Evolutionary conservation across 441 rosid genomes (phyloP).

Genomic region (Arabidopsis hybrid): DNA sequence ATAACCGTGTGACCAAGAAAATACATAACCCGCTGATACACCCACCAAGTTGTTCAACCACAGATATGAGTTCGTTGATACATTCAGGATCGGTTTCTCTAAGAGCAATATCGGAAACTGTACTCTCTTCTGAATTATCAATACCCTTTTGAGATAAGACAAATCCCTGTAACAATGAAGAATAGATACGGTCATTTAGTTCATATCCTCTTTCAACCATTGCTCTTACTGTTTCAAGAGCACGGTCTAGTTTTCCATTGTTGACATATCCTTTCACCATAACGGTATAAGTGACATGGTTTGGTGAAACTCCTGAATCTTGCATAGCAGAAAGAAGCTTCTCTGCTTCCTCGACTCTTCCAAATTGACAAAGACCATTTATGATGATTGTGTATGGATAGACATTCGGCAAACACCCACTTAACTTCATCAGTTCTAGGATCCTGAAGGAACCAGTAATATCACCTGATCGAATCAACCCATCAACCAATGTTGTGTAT

Average conservation of each 20-base stretch:
- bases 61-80: constrained; percentile 40
- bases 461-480: constrained; percentile 51
- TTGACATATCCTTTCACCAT: constrained; percentile 50
- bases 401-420: constrained; percentile 57
- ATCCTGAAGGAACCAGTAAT: constrained; percentile 41
- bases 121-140: constrained; percentile 20
- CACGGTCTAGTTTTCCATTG: constrained; percentile 46
- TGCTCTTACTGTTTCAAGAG: constrained; percentile 45
- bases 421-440: constrained; percentile 50
- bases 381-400: constrained; percentile 57
- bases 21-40: constrained; percentile 42
- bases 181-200: constrained; percentile 46
- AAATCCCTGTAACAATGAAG: constrained; percentile 47
- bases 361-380: constrained; percentile 53
- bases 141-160: constrained; percentile 31
- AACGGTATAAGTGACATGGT: constrained; percentile 50
- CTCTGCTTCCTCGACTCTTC: constrained; percentile 55
- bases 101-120: constrained; percentile 23
- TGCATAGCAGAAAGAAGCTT: constrained; percentile 48
- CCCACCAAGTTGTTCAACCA: constrained; percentile 46
- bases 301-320: constrained; percentile 52
- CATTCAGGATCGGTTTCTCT: constrained; percentile 46
- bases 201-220: constrained; percentile 54
- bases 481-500: constrained; percentile 53
- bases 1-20: constrained; percentile 43